phyloP scores from a whole-genome alignment of 495 filamentous ascomycete species.

The Xylaria intraflava region DNA sequence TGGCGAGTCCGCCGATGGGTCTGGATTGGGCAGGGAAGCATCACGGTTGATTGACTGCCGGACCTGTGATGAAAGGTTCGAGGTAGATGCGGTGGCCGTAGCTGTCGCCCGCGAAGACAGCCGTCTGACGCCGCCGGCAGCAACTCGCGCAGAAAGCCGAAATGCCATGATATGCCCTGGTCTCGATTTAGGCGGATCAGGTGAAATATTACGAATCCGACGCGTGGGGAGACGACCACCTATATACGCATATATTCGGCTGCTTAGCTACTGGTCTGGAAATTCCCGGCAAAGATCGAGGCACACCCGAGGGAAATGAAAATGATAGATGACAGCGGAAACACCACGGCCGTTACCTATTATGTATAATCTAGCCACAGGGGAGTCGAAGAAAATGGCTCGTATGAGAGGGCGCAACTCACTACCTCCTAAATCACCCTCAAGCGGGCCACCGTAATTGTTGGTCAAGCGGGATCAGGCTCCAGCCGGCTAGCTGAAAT shows the following conservation, averaged over 20 bases:
- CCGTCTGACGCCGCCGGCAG: constrained; percentile 8
- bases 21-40: constrained; percentile 60
- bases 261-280: not conserved
- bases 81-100: constrained; percentile 15
- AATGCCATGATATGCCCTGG: constrained; percentile 16
- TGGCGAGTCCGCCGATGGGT: constrained; percentile 70
- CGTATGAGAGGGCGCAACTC: not conserved
- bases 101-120: constrained; percentile 10
- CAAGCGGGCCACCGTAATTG: not conserved
- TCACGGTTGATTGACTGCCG: constrained; percentile 39
- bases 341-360: no score
- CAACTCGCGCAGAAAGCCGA: constrained; percentile 13
- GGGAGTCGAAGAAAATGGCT: constrained; percentile 6
- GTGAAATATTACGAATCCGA: no score
- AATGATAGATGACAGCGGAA: not conserved
- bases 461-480: not conserved
- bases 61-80: constrained; percentile 16
- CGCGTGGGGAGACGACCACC: no score
- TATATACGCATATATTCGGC: no score
- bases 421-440: not conserved
- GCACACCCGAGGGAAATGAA: not conserved
- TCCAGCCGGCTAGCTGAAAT: not conserved
- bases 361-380: not conserved
- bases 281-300: no score
- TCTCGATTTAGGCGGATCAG: not conserved